phyloP scores from a whole-genome alignment of 2,329 filamentous ascomycete species.

The Aspergillus costaricaensis region DNA sequence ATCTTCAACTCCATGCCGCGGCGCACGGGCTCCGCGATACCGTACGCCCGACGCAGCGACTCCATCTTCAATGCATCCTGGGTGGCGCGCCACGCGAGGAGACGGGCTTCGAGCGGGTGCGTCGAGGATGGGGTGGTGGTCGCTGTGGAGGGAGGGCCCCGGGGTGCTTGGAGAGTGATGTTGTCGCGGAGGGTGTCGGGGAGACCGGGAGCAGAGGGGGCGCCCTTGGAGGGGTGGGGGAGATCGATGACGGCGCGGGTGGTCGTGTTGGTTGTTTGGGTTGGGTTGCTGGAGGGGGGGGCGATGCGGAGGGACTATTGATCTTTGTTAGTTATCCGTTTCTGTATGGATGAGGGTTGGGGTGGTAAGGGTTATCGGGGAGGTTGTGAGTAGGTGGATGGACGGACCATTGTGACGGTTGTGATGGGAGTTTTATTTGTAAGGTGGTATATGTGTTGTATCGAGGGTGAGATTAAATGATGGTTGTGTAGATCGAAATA shows the following conservation, averaged over 20 bases:
- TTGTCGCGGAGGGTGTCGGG: conserved; percentile 91
- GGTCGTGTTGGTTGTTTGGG: conserved; percentile 65
- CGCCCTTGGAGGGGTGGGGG: conserved; percentile 60
- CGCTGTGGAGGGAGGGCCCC: conserved; percentile 47
- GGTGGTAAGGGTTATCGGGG: not conserved
- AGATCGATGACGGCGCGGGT: conserved; percentile 57
- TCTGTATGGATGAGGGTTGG: not conserved
- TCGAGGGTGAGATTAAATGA: not conserved
- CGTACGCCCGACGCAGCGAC: conserved; percentile 80
- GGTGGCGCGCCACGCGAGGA: conserved; percentile 85
- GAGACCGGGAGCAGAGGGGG: conserved; percentile 87
- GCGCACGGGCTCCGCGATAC: conserved; percentile 87
- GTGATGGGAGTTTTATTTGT: not conserved
- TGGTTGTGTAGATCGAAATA: conserved; percentile 13
- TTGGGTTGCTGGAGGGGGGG: conserved; percentile 68
- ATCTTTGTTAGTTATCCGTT: conserved; percentile 7
- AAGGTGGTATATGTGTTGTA: not conserved
- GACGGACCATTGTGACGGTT: conserved; percentile 35
- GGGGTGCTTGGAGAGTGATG: conserved; percentile 63
- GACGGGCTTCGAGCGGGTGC: conserved; percentile 89
- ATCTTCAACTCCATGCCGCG: conserved; percentile 96
- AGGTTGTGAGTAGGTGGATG: conserved; percentile 1
- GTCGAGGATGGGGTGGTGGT: conserved; percentile 59
- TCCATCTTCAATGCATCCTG: conserved; percentile 89
- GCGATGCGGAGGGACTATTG: conserved; percentile 83